These are phyloP conservation scores for Inosperma sp. DNA, from an alignment of 768 basidiomycete genomes.

Conservation along the genomic window DNA sequence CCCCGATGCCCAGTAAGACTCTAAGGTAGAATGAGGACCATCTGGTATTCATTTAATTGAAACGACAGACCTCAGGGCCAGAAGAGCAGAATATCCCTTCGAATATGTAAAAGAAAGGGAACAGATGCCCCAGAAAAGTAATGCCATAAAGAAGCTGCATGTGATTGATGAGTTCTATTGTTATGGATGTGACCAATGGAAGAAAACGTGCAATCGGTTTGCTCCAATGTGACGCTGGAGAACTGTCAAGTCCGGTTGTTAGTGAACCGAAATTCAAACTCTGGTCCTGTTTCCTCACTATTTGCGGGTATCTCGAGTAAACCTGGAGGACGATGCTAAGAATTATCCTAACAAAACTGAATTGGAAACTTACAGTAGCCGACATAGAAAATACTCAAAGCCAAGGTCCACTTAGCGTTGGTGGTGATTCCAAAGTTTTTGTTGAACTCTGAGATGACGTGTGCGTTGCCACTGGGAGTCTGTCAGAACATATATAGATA, in stretches of 20 bases:
- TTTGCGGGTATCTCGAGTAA: slow-evolving; percentile 57
- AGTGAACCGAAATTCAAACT: neutral
- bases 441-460: slow-evolving; percentile 49
- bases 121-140: slow-evolving; percentile 49
- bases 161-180: too few species aligned
- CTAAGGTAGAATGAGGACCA: slow-evolving; percentile 23
- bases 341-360: neutral
- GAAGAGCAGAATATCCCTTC: slow-evolving; percentile 46
- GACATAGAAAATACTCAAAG: slow-evolving; percentile 54
- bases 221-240: slow-evolving; percentile 55
- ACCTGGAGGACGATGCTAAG: slow-evolving; percentile 26
- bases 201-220: slow-evolving; percentile 44
- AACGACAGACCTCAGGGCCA: slow-evolving; percentile 41
- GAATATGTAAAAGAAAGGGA: slow-evolving; percentile 53
- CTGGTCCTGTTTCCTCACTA: slow-evolving; percentile 22
- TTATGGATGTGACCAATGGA: neutral
- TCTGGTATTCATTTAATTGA: neutral
- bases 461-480: slow-evolving; percentile 48
- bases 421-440: slow-evolving; percentile 47
- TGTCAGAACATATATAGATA: neutral
- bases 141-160: slow-evolving; percentile 48
- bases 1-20: slow-evolving; percentile 56
- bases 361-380: slow-evolving; percentile 44
- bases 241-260: slow-evolving; percentile 29
- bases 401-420: slow-evolving; percentile 55